phyloP scores from a whole-genome alignment of 495 filamentous ascomycete species.

The Lasiosphaeriaceae sp. region DNA sequence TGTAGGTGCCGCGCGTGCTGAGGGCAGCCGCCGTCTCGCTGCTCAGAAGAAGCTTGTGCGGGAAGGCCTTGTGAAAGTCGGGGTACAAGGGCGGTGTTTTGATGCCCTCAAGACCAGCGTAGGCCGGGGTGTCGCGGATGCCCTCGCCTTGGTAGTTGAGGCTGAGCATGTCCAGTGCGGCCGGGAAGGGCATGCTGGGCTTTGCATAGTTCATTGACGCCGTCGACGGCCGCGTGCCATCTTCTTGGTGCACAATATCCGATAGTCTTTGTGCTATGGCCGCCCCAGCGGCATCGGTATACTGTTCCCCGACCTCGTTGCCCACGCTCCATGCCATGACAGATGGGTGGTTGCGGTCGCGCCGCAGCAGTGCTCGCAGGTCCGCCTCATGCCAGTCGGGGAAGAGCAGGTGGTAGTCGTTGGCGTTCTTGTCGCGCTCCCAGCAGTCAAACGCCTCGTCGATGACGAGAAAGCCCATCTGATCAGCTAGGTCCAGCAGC shows the following conservation, averaged over 20 bases:
- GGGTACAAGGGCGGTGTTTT: neutral
- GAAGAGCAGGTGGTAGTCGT: conserved; percentile 47
- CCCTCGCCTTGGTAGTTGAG: conserved; percentile 52
- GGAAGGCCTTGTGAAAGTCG: conserved; percentile 37
- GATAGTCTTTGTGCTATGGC: conserved; percentile 25
- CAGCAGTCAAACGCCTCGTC: conserved; percentile 48
- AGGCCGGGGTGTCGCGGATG: conserved; percentile 16
- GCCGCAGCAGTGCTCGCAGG: conserved; percentile 40
- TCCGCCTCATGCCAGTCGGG: conserved; percentile 46
- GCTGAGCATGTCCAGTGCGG: conserved; percentile 37
- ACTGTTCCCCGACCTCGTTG: conserved; percentile 46
- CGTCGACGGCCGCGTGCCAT: conserved; percentile 37
- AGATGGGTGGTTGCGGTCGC: conserved; percentile 51
- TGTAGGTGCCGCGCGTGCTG: conserved; percentile 43
- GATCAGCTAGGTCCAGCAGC: conserved; percentile 53
- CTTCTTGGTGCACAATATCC: conserved; percentile 36
- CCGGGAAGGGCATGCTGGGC: conserved; percentile 27
- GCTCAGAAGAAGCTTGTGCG: conserved; percentile 40
- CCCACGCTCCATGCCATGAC: conserved; percentile 47
- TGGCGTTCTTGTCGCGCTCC: conserved; percentile 32
- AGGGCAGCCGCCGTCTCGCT: conserved; percentile 40
- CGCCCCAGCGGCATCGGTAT: conserved; percentile 19
- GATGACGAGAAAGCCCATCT: conserved; percentile 54
- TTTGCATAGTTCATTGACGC: conserved; percentile 36
- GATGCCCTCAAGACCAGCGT: neutral